phyloP scores from a whole-genome alignment of 306 rosid species.

The Malus fusca region DNA sequence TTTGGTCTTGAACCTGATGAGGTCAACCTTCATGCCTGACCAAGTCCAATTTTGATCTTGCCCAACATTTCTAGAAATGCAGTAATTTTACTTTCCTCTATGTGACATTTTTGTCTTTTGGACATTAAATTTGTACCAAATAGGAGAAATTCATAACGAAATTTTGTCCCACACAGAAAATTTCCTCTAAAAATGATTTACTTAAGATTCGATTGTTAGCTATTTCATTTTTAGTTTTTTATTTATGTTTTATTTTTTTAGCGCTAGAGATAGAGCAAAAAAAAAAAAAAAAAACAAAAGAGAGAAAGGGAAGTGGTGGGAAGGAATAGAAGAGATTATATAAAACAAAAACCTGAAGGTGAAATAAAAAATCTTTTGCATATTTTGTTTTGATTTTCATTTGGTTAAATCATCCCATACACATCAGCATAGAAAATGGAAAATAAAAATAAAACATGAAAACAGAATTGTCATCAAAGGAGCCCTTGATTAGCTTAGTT shows the following conservation, averaged over 20 bases:
- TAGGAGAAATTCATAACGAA: neutral
- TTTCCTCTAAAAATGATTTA: too few relatives aligned
- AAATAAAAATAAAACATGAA: neutral
- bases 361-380: too few relatives aligned
- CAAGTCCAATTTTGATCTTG: neutral
- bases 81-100: neutral
- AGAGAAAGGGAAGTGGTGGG: neutral
- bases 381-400: too few relatives aligned
- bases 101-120: neutral
- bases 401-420: too few relatives aligned
- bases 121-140: neutral
- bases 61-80: neutral
- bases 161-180: too few relatives aligned
- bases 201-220: too few relatives aligned
- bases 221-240: too few relatives aligned
- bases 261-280: neutral
- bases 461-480: neutral
- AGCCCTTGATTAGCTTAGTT: too few relatives aligned
- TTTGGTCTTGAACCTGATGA: neutral
- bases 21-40: neutral
- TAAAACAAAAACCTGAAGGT: too few relatives aligned
- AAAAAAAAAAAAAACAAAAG: too few relatives aligned
- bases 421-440: too few relatives aligned
- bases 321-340: neutral
- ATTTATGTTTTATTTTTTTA: too few relatives aligned